Percentiles rank a stretch among this genome's conserved stretches.
phyloP scores from a whole-genome alignment of 2,329 filamentous ascomycete species.

The Diaporthe caulivora region DNA sequence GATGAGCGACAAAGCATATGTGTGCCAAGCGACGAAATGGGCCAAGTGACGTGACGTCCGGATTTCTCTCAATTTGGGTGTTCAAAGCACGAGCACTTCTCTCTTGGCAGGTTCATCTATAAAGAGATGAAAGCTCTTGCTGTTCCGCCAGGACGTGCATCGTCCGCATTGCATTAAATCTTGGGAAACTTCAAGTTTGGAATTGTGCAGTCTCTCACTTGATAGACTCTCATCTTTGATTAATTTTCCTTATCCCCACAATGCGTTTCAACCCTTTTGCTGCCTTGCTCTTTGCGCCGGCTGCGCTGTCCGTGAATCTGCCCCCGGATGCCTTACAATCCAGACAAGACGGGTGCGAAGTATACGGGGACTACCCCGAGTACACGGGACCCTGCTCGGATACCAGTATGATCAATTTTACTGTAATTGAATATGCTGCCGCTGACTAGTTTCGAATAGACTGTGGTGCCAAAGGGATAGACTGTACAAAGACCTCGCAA shows the following conservation, averaged over 20 bases:
- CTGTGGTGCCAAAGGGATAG: constrained; percentile 3
- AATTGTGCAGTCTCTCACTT: no score
- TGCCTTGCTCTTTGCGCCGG: background rate
- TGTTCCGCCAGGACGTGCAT: no score
- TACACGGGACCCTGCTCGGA: constrained; percentile 11
- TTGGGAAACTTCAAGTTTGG: background rate
- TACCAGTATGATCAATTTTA: background rate
- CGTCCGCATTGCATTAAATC: background rate
- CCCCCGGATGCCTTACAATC: background rate
- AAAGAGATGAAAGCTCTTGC: background rate
- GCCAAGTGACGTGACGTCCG: background rate
- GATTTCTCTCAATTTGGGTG: background rate
- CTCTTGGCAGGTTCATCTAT: background rate
- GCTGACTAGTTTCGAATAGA: background rate
- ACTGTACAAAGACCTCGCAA: background rate
- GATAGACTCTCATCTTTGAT: no score
- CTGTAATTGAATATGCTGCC: no score
- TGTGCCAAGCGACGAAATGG: constrained; percentile 4
- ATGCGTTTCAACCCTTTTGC: background rate
- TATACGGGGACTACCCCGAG: background rate
- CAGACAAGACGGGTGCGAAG: constrained; percentile 2
- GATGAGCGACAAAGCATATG: background rate
- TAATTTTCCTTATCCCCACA: no score
- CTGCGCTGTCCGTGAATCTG: background rate
- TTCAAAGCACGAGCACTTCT: background rate